phyloP scores from a whole-genome alignment of 1,139 yeast species.

The Geotrichum candidum region DNA sequence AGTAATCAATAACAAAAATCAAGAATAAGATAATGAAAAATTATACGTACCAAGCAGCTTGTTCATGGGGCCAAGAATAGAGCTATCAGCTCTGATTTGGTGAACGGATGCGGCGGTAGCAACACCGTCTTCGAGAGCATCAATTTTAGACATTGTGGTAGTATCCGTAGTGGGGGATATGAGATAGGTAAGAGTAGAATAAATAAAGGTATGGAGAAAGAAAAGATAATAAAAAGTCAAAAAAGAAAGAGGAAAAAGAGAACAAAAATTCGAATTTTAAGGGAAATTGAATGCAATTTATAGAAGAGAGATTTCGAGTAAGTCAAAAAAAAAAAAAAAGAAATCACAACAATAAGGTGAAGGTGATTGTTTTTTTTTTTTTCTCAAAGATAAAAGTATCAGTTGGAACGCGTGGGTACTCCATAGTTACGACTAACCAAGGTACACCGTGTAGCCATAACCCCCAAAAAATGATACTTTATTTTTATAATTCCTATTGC shows the following conservation, averaged over 20 bases:
- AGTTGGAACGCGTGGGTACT: background rate
- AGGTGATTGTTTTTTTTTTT: background rate
- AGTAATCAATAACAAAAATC: background rate
- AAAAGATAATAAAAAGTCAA: background rate
- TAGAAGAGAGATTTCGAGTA: background rate
- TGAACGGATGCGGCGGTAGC: slow-evolving; percentile 18
- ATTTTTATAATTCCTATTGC: background rate
- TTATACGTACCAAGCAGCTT: slow-evolving; percentile 32
- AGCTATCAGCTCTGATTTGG: slow-evolving; percentile 37
- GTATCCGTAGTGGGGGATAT: background rate
- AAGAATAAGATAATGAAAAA: background rate
- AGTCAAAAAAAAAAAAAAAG: background rate
- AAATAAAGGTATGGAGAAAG: background rate
- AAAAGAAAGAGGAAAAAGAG: background rate
- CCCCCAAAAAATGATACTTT: background rate
- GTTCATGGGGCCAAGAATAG: slow-evolving; percentile 38
- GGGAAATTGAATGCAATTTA: background rate
- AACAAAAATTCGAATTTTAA: background rate
- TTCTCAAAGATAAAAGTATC: background rate
- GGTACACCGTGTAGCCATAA: background rate
- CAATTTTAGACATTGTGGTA: slow-evolving; percentile 1
- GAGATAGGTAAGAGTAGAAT: background rate
- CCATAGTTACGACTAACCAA: background rate
- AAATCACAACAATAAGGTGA: background rate
- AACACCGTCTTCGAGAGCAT: slow-evolving; percentile 14